Evolutionary conservation across 257 asterid species (phyloP), one percentile per base, ranked within the genome.

Genomic region (Orobanche coerulescens): DNA sequence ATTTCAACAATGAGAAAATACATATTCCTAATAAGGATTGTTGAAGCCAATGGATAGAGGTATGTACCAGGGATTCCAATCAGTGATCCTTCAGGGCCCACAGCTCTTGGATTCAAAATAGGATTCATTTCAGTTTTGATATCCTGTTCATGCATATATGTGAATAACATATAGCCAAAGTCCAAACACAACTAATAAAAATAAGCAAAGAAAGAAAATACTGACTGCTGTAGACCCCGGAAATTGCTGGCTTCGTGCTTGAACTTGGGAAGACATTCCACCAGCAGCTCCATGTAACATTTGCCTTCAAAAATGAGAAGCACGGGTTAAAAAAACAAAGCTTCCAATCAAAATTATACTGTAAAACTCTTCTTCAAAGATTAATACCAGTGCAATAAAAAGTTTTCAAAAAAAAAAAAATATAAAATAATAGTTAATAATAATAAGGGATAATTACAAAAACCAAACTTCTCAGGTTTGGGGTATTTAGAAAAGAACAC

Each of bases 241-340:
- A 79, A 84, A 86, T 75, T 89, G 99, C 70, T 89, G 99, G 82
- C 79, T 82, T 52, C 94, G 85, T 56, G 82, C 78, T 75, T 90
- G 99, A 67, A 87, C 91, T 69, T 89, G 99, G 4, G 99, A 85
- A 22, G 97, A 84, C 85, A 87, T 86, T 53, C 83, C 93, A 67
- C 95, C 96, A 55, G 85, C 79, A 42, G 81, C 5, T 75, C 95
- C 94, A 65, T 87, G 96, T 48, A 85, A 75, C 75, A 89, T 79
- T 77, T 81, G 96, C 86, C 99, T 93, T 81, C 36, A 75, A 73
- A 61, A 30, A 61, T 66, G 55, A 73, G 47, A 52, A 53, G 46
- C 57, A 20, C 4, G 12, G 24, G 36, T 33, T 48, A 73, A 8
- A 19, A 66, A 6, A 49, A 19, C 57, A 34, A 43, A 34, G 28